These are phyloP conservation scores for Lippia alba DNA, from an alignment of 305 asterid species.

Conservation along the genomic window DNA sequence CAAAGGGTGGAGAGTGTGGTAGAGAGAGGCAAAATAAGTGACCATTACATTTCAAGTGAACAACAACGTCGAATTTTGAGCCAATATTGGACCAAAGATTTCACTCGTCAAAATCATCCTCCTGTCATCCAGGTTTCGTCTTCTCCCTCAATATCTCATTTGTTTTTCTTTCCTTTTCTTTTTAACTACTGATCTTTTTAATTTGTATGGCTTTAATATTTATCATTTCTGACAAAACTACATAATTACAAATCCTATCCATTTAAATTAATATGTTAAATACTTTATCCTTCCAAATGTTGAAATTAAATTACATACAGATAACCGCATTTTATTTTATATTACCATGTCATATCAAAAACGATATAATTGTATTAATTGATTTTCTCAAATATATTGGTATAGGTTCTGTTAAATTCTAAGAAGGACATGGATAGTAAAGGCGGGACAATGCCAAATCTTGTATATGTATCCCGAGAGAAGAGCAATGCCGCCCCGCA, in stretches of 20 bases:
- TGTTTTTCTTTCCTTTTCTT: too few relatives aligned
- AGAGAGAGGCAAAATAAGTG: conserved; percentile 42
- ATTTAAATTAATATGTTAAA: too few relatives aligned
- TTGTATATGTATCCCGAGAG: conserved; percentile 68
- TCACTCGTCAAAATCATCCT: conserved; percentile 71
- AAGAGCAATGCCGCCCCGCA: conserved; percentile 60
- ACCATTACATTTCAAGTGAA: conserved; percentile 42
- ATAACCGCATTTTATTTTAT: too few relatives aligned
- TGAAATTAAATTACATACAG: too few relatives aligned
- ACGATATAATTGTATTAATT: not conserved
- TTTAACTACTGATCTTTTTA: too few relatives aligned
- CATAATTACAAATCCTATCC: too few relatives aligned
- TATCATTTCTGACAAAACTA: too few relatives aligned
- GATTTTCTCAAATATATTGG: not conserved
- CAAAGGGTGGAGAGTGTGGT: conserved; percentile 44
- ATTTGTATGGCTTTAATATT: too few relatives aligned
- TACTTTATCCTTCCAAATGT: too few relatives aligned
- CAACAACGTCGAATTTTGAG: conserved; percentile 36
- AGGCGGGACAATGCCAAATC: conserved; percentile 63
- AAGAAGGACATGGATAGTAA: conserved; percentile 43
- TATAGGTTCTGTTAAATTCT: conserved; percentile 47
- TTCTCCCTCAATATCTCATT: too few relatives aligned
- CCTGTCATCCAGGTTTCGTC: conserved; percentile 55
- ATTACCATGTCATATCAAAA: too few relatives aligned
- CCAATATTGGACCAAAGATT: conserved; percentile 50